Evolutionary conservation across 441 rosid genomes (phyloP).

Genomic region (Melianthus villosus): DNA sequence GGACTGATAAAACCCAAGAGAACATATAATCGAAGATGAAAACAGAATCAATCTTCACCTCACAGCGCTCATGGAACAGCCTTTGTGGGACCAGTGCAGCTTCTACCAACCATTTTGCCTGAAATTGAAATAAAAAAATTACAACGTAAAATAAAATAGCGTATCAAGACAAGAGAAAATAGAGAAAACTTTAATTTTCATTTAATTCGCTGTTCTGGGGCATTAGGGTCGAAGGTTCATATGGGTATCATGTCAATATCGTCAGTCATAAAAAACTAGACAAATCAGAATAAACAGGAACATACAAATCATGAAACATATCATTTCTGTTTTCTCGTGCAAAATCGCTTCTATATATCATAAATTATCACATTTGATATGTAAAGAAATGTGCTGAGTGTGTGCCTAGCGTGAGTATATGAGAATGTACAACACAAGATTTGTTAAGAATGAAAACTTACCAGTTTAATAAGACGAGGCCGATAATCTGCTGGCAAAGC

Average conservation of each 20-base stretch:
- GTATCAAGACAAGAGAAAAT: constrained; percentile 1
- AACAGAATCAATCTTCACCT: constrained; percentile 32
- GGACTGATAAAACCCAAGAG: constrained; percentile 4
- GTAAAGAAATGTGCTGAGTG: not conserved
- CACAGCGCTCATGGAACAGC: constrained; percentile 93
- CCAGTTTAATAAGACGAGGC: constrained; percentile 74
- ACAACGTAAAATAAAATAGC: not conserved
- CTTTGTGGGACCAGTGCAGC: constrained; percentile 71
- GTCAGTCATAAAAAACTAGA: too few relatives aligned
- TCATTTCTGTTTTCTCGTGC: too few relatives aligned
- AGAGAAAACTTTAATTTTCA: too few relatives aligned
- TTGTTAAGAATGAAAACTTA: constrained; percentile 22
- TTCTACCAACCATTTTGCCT: constrained; percentile 97
- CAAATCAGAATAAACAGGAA: too few relatives aligned
- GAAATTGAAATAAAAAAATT: constrained; percentile 9
- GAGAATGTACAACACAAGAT: not conserved
- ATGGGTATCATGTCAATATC: too few relatives aligned
- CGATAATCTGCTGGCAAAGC: constrained; percentile 82
- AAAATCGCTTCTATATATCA: too few relatives aligned
- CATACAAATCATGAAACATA: too few relatives aligned
- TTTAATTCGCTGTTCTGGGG: too few relatives aligned
- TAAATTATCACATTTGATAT: not conserved
- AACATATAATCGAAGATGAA: constrained; percentile 4
- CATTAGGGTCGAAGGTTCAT: too few relatives aligned
- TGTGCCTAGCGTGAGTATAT: too few relatives aligned